phyloP scores from a whole-genome alignment of 352 stramenopile genomes.

The Pythium scleroteichum region DNA sequence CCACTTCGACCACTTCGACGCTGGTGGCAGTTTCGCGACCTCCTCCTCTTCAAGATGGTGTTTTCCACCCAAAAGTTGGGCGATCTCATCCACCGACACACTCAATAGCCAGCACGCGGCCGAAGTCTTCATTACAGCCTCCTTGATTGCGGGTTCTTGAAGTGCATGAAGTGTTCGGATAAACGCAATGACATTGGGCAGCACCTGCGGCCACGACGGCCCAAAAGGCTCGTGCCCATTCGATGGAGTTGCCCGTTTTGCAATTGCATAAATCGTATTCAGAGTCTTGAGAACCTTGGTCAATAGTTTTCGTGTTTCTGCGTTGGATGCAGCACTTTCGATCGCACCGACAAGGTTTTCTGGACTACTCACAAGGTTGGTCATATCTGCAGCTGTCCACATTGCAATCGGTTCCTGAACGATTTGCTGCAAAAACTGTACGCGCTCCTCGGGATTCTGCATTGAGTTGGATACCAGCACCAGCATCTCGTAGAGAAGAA shows the following conservation, averaged over 20 bases:
- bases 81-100: conserved; percentile 74
- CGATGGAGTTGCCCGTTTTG: conserved; percentile 46
- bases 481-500: conserved; percentile 83
- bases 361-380: conserved; percentile 51
- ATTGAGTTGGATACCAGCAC: conserved; percentile 83
- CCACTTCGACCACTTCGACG: conserved; percentile 74
- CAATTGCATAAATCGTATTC: conserved; percentile 79
- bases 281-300: conserved; percentile 70
- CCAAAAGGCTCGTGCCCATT: conserved; percentile 44
- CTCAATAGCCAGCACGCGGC: conserved; percentile 66
- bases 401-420: conserved; percentile 62
- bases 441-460: conserved; percentile 54
- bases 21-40: conserved; percentile 46
- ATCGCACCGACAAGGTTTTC: conserved; percentile 60
- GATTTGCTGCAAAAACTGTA: conserved; percentile 71
- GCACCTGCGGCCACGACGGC: conserved; percentile 59
- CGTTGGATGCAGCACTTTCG: conserved; percentile 37
- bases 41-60: conserved; percentile 74
- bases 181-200: conserved; percentile 66
- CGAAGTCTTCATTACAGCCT: conserved; percentile 52
- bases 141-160: conserved; percentile 50
- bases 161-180: conserved; percentile 65
- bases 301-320: conserved; percentile 48
- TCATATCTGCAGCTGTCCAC: conserved; percentile 74
- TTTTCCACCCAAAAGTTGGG: conserved; percentile 72